phyloP scores from a whole-genome alignment of 495 filamentous ascomycete genomes.

The Penicillium macrosclerotiorum region DNA sequence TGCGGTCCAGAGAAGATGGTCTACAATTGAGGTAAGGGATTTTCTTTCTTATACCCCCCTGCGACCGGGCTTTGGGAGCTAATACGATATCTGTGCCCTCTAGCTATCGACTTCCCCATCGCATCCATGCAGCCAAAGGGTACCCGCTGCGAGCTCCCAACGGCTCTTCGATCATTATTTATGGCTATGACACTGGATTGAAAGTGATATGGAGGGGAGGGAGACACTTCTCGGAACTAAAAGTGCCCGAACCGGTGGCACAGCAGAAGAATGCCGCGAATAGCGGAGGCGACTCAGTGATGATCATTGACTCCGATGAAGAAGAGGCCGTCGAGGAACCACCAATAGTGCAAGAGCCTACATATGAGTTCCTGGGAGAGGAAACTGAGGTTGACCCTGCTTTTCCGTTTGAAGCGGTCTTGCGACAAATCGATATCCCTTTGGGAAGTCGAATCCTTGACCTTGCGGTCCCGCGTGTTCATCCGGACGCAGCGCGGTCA shows the following conservation, averaged over 20 bases:
- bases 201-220: slow-evolving; percentile 82
- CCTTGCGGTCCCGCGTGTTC: slow-evolving; percentile 58
- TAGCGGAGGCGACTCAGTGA: slow-evolving; percentile 57
- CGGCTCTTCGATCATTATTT: slow-evolving; percentile 79
- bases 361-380: slow-evolving; percentile 51
- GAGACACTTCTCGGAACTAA: slow-evolving; percentile 53
- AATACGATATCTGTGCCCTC: slow-evolving; percentile 8
- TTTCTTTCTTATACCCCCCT: neutral
- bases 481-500: slow-evolving; percentile 42
- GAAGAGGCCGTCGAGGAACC: slow-evolving; percentile 53
- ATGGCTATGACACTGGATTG: slow-evolving; percentile 77
- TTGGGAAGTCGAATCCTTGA: slow-evolving; percentile 61
- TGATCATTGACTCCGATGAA: slow-evolving; percentile 80
- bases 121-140: slow-evolving; percentile 66
- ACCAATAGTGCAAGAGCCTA: slow-evolving; percentile 35
- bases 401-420: slow-evolving; percentile 51
- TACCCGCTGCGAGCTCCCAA: slow-evolving; percentile 79
- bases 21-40: slow-evolving; percentile 51
- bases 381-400: slow-evolving; percentile 60
- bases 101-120: slow-evolving; percentile 75
- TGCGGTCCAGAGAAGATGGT: slow-evolving; percentile 41
- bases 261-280: slow-evolving; percentile 32
- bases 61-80: neutral
- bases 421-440: slow-evolving; percentile 66
- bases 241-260: slow-evolving; percentile 16